phyloP scores from a whole-genome alignment of 1,139 yeast species.

The Scheffersomyces titani region DNA sequence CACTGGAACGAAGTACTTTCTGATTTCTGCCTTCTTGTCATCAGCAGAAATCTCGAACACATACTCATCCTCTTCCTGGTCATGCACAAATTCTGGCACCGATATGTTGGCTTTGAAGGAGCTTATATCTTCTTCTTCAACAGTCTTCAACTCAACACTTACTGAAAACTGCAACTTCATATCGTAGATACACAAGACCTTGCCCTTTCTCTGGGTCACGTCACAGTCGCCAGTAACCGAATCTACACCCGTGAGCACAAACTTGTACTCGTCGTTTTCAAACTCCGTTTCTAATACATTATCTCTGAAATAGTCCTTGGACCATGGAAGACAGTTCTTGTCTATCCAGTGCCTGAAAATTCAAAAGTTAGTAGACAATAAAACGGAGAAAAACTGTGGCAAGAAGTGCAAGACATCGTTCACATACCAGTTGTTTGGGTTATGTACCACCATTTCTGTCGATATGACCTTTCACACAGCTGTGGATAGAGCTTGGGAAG shows the following conservation, averaged over 20 bases:
- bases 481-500: neutral
- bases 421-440: constrained; percentile 79
- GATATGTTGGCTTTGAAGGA: constrained; percentile 29
- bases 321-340: constrained; percentile 78
- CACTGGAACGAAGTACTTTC: constrained; percentile 51
- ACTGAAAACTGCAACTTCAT: constrained; percentile 53
- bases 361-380: constrained; percentile 15
- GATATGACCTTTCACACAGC: neutral
- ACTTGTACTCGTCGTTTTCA: constrained; percentile 33
- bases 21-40: constrained; percentile 36
- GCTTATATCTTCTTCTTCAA: constrained; percentile 18
- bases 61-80: constrained; percentile 66
- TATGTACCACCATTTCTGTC: constrained; percentile 65
- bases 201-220: constrained; percentile 80
- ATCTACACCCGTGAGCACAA: constrained; percentile 40
- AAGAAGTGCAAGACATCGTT: neutral
- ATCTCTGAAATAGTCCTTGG: constrained; percentile 55
- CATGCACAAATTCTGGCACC: constrained; percentile 73
- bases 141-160: constrained; percentile 27
- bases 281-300: constrained; percentile 39
- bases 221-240: constrained; percentile 73
- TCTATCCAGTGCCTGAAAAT: constrained; percentile 77
- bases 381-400: neutral
- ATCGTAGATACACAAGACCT: constrained; percentile 73
- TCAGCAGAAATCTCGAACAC: constrained; percentile 48